Conservation (phyloP, 371 early-diverging fungal genomes). For the Dichotomocladium elegans region DNA sequence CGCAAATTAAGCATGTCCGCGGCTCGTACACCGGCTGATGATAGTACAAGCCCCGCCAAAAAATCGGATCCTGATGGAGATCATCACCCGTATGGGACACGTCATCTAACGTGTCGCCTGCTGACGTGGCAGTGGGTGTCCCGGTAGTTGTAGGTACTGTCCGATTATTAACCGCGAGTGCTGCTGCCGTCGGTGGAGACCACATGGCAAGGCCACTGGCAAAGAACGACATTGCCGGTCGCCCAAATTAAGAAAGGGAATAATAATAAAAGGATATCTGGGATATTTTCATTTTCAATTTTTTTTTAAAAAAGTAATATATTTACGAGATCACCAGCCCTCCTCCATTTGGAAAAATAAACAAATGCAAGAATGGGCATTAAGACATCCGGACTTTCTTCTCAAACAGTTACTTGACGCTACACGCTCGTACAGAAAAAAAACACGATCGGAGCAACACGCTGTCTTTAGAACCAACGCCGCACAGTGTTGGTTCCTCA, state of each 20-base stretch:
- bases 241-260: not conserved
- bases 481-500: slow-evolving; percentile 8
- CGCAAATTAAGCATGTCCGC: slow-evolving; percentile 7
- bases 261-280: not conserved
- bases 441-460: slow-evolving; percentile 17
- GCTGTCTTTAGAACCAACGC: slow-evolving; percentile 7
- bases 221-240: not conserved
- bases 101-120: too few species aligned
- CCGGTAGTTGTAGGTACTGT: not conserved
- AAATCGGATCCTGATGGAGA: not conserved
- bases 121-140: not conserved
- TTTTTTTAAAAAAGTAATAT: too few species aligned
- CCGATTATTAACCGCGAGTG: not conserved
- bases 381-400: slow-evolving; percentile 13
- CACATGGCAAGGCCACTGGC: slow-evolving; percentile 10
- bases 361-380: slow-evolving; percentile 9
- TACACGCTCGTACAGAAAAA: slow-evolving; percentile 26
- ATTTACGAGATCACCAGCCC: slow-evolving; percentile 18
- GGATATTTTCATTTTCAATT: slow-evolving; percentile 1
- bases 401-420: slow-evolving; percentile 10
- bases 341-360: slow-evolving; percentile 3
- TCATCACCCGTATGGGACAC: too few species aligned
- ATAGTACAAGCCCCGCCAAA: not conserved
- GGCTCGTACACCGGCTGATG: slow-evolving; percentile 5
- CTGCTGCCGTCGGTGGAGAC: too few species aligned